These are phyloP conservation scores for Cynara cardunculus DNA, from an alignment of 129 eudicot species.

Conservation along the genomic window DNA sequence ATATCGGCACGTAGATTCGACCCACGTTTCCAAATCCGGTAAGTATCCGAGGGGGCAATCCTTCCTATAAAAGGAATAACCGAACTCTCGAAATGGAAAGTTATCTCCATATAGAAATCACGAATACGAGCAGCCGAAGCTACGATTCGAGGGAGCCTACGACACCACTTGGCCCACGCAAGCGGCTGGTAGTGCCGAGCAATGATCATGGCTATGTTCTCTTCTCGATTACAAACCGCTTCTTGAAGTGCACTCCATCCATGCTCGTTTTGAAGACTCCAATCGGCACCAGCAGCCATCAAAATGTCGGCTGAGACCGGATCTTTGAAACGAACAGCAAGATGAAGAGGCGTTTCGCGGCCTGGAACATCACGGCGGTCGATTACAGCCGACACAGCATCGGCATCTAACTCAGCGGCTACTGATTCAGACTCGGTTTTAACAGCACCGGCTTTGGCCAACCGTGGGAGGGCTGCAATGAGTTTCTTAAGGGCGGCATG, in stretches of 20 bases:
- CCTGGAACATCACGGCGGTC: conserved; percentile 92
- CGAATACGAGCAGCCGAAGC: conserved; percentile 80
- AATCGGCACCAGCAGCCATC: conserved; percentile 97
- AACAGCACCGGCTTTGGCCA: conserved; percentile 82
- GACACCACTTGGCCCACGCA: conserved; percentile 98
- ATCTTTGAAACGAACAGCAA: conserved; percentile 78
- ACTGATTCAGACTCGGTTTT: conserved; percentile 63
- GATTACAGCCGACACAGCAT: conserved; percentile 62
- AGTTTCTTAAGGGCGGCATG: conserved; percentile 49
- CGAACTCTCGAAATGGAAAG: conserved; percentile 90
- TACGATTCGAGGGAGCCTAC: conserved; percentile 87
- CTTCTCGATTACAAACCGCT: conserved; percentile 87
- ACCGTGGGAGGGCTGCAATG: conserved; percentile 49
- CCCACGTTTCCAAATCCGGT: conserved; percentile 92
- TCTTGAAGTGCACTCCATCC: conserved; percentile 99
- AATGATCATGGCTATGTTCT: conserved; percentile 87
- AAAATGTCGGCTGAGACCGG: conserved; percentile 68
- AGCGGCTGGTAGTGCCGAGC: conserved; percentile 92
- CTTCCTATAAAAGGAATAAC: conserved; percentile 94
- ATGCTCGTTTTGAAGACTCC: conserved; percentile 95
- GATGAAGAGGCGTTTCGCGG: conserved; percentile 87
- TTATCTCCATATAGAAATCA: conserved; percentile 93
- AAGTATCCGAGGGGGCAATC: conserved; percentile 91
- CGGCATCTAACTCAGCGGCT: conserved; percentile 76
- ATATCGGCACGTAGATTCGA: conserved; percentile 95